Evolutionary conservation across 2,329 filamentous ascomycete species (phyloP), one percentile per base, ranked within the genome.

Genomic region (Ophiostoma fasciatum): DNA sequence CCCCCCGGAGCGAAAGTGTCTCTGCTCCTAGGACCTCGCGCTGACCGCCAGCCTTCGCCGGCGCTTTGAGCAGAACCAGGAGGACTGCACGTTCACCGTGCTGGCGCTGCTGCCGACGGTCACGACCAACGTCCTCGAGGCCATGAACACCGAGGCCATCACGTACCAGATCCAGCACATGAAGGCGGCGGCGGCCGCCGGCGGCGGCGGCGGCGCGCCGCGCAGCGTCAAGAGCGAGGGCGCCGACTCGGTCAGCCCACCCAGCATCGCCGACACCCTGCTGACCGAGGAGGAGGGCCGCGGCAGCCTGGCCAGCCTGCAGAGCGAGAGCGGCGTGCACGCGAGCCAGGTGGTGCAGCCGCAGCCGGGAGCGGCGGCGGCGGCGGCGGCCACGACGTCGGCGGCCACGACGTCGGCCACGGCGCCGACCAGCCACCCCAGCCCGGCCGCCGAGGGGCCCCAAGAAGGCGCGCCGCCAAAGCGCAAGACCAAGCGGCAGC

Each of bases 61-160:
- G 40, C 82, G 90, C 52, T 98, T 98, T 61, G 84, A 96, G 57
- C 90, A 98, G 60, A 98, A 98, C 58, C 90, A 98, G 56, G 88
- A 94, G 55, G 90, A 98, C 59, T 98, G 90, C 61, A 94, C 88
- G 32, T 94, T 92, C 55, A 98, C 90, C 26, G 85, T 96, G 30
- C 76, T 96, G n/a, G 90, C 88, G 21, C 74, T 98, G 37, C 70
- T 98, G 9, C 90, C 90, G 5, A 93, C 88, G 23, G 82, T 85
- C 7, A 87, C 87, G 18, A 76, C 90, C 46, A 88, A 92, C 53
- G 80, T 98, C 49, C 66, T 94, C 50, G 77, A 83, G 47, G 77
- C 80, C 22, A 73, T 96, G 48, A 83, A 92, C 36, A 93, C 93
- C 29, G 90, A 98, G 56, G 76, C 82, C 50, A 83, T 94, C 50